Percentiles rank a stretch among this genome's conserved stretches.
Conservation (phyloP, 2,329 filamentous ascomycete species). For the Phaeoacremonium minimum region DNA sequence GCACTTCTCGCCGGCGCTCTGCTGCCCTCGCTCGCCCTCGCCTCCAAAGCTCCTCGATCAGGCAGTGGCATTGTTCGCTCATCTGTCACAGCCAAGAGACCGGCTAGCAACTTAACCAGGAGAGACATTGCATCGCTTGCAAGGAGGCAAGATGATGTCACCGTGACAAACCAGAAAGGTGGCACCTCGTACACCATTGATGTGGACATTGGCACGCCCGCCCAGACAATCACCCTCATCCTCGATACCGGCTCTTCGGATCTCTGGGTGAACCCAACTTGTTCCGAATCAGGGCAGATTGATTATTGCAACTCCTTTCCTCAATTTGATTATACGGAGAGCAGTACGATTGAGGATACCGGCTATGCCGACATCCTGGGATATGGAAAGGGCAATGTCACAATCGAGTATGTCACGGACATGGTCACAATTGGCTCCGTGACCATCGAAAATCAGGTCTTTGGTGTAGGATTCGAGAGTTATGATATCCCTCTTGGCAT, state of each 20-base stretch:
- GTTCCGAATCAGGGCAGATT: conserved; percentile 25
- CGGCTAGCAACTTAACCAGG: no score
- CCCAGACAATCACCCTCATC: conserved; percentile 41
- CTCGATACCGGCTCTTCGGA: conserved; percentile 51
- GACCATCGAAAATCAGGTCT: conserved; percentile 39
- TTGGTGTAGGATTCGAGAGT: conserved; percentile 41
- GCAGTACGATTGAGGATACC: conserved; percentile 32
- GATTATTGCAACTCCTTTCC: conserved; percentile 35
- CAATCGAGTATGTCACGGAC: conserved; percentile 41
- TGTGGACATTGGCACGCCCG: conserved; percentile 40
- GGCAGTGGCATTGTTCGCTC: no score
- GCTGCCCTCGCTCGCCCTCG: no score
- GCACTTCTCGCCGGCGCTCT: no score
- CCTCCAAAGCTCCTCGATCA: no score
- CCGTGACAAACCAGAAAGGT: conserved; percentile 2
- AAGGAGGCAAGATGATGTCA: conserved; percentile 2
- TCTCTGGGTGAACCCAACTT: conserved; percentile 51
- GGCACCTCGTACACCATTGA: conserved; percentile 17
- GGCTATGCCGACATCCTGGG: conserved; percentile 26
- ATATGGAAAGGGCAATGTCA: conserved; percentile 33
- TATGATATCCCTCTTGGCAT: conserved; percentile 47
- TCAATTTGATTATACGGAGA: conserved; percentile 37
- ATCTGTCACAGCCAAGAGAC: no score
- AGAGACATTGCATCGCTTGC: no score
- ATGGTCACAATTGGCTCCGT: conserved; percentile 37